Percentiles rank a stretch among this genome's conserved stretches.
phyloP scores from a whole-genome alignment of 2,329 filamentous ascomycete genomes.

The Exophiala lecanii-corni region DNA sequence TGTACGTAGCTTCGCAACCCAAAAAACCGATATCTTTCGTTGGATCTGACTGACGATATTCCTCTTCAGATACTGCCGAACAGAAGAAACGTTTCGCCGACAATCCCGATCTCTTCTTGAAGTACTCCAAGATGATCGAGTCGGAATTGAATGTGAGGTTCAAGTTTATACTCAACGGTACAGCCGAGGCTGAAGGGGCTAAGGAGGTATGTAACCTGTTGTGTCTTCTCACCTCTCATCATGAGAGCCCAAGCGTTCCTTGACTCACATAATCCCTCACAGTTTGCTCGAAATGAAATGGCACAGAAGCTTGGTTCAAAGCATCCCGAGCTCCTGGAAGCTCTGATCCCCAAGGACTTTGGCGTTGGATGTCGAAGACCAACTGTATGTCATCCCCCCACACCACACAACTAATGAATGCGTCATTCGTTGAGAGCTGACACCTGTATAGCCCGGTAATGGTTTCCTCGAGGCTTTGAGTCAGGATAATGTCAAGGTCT shows the following conservation, averaged over 20 bases:
- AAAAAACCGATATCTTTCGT: too few relatives aligned
- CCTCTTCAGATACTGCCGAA: conserved; percentile 15
- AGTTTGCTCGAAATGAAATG: conserved; percentile 23
- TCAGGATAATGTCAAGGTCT: conserved; percentile 42
- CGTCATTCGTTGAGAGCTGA: not conserved
- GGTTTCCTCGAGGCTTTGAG: conserved; percentile 29
- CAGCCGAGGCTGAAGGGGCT: conserved; percentile 40
- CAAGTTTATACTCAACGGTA: conserved; percentile 51
- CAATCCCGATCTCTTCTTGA: conserved; percentile 27
- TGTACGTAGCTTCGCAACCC: too few relatives aligned
- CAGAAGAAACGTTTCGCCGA: conserved; percentile 18
- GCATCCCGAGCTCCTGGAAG: conserved; percentile 32
- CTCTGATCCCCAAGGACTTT: conserved; percentile 43
- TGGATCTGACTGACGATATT: not conserved
- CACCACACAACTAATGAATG: not conserved
- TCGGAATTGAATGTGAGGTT: conserved; percentile 50
- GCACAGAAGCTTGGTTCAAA: conserved; percentile 31
- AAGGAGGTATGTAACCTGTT: conserved; percentile 15
- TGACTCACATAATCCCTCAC: not conserved
- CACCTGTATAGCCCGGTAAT: conserved; percentile 16
- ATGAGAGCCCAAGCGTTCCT: not conserved
- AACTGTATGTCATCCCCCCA: conserved; percentile 29
- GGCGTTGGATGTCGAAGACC: conserved; percentile 39
- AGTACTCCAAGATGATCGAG: conserved; percentile 46
- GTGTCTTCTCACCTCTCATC: not conserved